Evolutionary conservation across 2,329 filamentous ascomycete species (phyloP).

Genomic region (Penicillium olsonii): DNA sequence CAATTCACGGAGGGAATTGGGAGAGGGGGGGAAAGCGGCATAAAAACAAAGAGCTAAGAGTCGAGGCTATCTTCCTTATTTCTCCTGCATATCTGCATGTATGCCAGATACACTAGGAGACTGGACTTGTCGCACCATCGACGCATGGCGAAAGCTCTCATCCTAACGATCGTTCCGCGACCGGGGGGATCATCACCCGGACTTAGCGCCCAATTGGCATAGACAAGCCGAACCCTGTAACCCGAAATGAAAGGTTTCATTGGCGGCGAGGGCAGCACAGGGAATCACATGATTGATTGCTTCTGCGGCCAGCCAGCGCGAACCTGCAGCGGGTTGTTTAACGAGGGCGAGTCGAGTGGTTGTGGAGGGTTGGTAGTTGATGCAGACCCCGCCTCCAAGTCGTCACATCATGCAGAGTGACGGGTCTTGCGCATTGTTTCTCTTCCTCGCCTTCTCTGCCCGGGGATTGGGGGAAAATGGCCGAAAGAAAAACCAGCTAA

Average conservation of each 20-base stretch:
- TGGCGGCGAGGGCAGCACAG: constrained; percentile 25
- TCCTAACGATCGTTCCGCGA: constrained; percentile 25
- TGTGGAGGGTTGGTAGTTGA: constrained; percentile 13
- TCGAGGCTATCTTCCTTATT: constrained; percentile 15
- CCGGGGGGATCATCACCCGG: constrained; percentile 29
- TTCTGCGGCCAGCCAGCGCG: constrained; percentile 36
- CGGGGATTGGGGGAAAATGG: constrained; percentile 18
- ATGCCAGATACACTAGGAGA: constrained; percentile 19
- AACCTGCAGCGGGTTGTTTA: constrained; percentile 29
- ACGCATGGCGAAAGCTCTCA: constrained; percentile 18
- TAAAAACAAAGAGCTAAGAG: constrained; percentile 15
- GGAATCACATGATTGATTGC: constrained; percentile 41
- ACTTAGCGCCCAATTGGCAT: constrained; percentile 20
- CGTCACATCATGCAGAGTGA: constrained; percentile 30
- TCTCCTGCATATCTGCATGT: constrained; percentile 1
- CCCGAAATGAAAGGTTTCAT: constrained; percentile 18
- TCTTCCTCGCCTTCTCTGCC: background rate
- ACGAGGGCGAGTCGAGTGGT: constrained; percentile 26
- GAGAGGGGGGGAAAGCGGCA: constrained; percentile 9
- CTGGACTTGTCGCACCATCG: constrained; percentile 37
- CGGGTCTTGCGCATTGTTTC: constrained; percentile 15
- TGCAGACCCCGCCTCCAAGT: constrained; percentile 21
- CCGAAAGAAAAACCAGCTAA: constrained; percentile 15
- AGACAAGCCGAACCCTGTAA: constrained; percentile 14
- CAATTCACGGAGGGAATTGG: constrained; percentile 13